Evolutionary conservation across 345 rosid genomes (phyloP).

Genomic region (Murraya koenigii): DNA sequence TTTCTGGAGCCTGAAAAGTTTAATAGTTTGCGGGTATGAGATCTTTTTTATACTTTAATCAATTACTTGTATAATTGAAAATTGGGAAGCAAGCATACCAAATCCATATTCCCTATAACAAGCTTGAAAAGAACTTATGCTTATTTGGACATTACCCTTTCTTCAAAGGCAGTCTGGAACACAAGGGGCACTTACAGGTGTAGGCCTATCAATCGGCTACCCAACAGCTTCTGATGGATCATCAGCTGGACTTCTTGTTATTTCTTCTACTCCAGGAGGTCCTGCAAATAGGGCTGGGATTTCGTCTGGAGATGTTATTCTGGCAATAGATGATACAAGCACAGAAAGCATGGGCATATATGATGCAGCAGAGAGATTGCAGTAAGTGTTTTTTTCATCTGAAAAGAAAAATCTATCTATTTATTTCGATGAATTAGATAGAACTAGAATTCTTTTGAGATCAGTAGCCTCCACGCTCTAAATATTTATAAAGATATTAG

Average conservation of each 20-base stretch:
- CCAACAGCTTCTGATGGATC: constrained; percentile 55
- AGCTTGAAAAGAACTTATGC: background rate
- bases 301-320: constrained; percentile 72
- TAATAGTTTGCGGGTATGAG: constrained; percentile 78
- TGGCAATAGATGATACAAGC: constrained; percentile 58
- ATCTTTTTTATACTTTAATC: constrained; percentile 21
- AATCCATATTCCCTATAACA: background rate
- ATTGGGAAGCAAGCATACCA: background rate
- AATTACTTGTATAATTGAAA: constrained; percentile 8
- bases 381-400: constrained; percentile 45
- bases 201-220: constrained; percentile 92
- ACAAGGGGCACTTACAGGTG: constrained; percentile 91
- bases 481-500: background rate
- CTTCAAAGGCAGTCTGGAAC: constrained; percentile 98
- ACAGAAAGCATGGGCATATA: constrained; percentile 78
- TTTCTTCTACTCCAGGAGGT: constrained; percentile 90
- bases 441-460: background rate
- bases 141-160: constrained; percentile 23
- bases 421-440: background rate
- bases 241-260: constrained; percentile 67
- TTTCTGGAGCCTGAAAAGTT: constrained; percentile 93
- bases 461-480: background rate
- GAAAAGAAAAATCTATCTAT: background rate
- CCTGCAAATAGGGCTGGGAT: constrained; percentile 88
- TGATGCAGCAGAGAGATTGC: constrained; percentile 90